Base-by-base conservation (phyloP, 2,329 filamentous ascomycete species). In the Daldinia sp. region DNA sequence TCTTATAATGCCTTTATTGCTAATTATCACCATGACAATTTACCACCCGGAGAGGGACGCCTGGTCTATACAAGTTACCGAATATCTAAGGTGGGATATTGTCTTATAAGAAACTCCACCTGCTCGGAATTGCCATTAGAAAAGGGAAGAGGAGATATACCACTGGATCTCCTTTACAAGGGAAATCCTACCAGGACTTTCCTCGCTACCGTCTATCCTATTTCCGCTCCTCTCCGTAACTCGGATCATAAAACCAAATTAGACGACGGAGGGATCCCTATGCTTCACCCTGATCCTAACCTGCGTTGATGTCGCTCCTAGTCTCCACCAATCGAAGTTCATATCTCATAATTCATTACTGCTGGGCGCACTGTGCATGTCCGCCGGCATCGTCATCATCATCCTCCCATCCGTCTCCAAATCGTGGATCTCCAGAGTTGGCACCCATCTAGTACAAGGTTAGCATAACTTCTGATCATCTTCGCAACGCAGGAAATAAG, bases 351-450 rank as follows among this genome's bases (percentile, higher is more conserved):
- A 75, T 54, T 78, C 74, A 68, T 84, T 88, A 93, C 83, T 93
- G 91, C 64, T 90, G 89, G 69, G 90, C 88, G 76, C 92, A 94
- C 79, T 94, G 92, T 30, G 91, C 84, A 64, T 84, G 84, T 44
- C 85, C 88, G 4, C 86, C 89, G 0, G 89, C 90, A 30, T 89
- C 89, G 1, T 91, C 91, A 28, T 92, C 90, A 48, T 92, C 90
- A 53, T 71, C 69, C 42, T 71, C 90, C 87, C 91, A 93, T 12
- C 88, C 88, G 67, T 85, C 85, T 18, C 85, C 88, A 51, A 86
- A 89, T 62, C 90, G 83, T 18, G 90, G 88, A 75, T 93, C 91
- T 61, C 87, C 90, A 2, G 90, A 90, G 72, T 87, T 88, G 58
- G 89, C 90, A 55, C 92, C 92, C 84, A 94, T 94, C 83, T 91